Base-by-base conservation (phyloP, 208 protist species). In the Novymonas esmeraldas region DNA sequence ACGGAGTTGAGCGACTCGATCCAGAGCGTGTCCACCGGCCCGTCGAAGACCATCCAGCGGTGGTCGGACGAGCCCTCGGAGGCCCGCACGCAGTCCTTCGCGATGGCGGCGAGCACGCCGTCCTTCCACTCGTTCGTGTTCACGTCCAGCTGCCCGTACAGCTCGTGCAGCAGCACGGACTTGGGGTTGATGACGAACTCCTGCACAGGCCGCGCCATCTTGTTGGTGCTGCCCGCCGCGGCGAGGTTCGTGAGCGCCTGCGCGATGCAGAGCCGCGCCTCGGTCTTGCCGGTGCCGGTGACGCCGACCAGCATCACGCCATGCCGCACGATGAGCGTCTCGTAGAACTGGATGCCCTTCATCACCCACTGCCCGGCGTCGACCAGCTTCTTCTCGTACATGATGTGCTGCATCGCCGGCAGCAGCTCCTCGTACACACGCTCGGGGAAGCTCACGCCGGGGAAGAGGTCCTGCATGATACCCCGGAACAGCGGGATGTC, bases 1-100 rank as follows among this genome's bases (percentile, higher is more conserved):
- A 99, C 97, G 14, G 97, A 98, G 90, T 99, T 99, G 73, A 99
- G 94, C 41, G 98, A 99, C 85, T 99, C 98, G 73, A 99, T 99
- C 98, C 98, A 99, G 5, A 99, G 73, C 22, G 98, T 98, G 81
- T 99, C 98, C 2, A 99, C 98, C 42, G 98, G 98, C 29, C 98
- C 98, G 76, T 99, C 98, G 87, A 98, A 99, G 49, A 99, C 90
- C 54, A 99, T 96, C 96, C 96, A 99, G 56, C 99, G 94, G 73
- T 95, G 89, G 67, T 97, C 85, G 3, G 81, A 79, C 58, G 62
- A 94, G 11, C 65, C 34, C 61, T 97, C 93, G 18, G 90, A 82
- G 42, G 93, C 86, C 0, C 84, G 81, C 51, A 96, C 93, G 59
- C 89, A 94, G 31, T 94, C 77, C 71, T 97, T 97, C 31, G 91